Base-by-base conservation (phyloP, 208 protist genomes). In the Crithidia bombi region DNA sequence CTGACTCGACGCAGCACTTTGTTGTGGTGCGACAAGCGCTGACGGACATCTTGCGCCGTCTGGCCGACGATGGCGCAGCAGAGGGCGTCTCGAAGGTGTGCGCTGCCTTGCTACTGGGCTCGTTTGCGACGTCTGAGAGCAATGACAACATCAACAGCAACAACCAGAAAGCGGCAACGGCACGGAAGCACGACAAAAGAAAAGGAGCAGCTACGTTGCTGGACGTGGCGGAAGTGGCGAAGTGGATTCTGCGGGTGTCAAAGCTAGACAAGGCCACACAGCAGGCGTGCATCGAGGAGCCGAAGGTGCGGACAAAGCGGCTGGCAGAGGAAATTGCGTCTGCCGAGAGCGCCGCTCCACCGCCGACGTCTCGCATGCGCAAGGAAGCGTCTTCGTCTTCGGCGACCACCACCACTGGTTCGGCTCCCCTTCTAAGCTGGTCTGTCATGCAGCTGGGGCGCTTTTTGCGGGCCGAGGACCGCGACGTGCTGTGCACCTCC, bases 381-480 rank as follows among this genome's bases (percentile, higher is more conserved):
- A 73, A 65, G 32, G 71, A 82, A 38, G 23, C 38, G 4, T 51
- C 46, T 51, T 47, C 43, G 17, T 10, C 17, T n/a, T 47, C 43
- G 43, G 15, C 15, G 14, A 21, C 41, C 9, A 17, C 41, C 14
- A 38, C 41, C 38, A 28, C 30, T 5, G 38, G 49, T 1, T 17
- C 49, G 19, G 44, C 25, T 21, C 63, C 65, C 28, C 43, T 85
- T 19, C 63, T 73, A 19, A 71, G 59, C 33, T 73, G 72, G 65
- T 73, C 83, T 9, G 58, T 77, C 14, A 43, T 50, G 36, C 59
- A 73, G 65, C 72, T 89, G 3, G 65, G 65, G 43, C 67, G 56
- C 43, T 82, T 89, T 50, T 52, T 89, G 35, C 57, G 58, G 15
- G 25, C 69, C 3, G 56, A 35, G 14, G 80, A 85, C 59, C 73